phyloP scores from a whole-genome alignment of 2,329 filamentous ascomycete genomes.

The Colletotrichum paranaense region DNA sequence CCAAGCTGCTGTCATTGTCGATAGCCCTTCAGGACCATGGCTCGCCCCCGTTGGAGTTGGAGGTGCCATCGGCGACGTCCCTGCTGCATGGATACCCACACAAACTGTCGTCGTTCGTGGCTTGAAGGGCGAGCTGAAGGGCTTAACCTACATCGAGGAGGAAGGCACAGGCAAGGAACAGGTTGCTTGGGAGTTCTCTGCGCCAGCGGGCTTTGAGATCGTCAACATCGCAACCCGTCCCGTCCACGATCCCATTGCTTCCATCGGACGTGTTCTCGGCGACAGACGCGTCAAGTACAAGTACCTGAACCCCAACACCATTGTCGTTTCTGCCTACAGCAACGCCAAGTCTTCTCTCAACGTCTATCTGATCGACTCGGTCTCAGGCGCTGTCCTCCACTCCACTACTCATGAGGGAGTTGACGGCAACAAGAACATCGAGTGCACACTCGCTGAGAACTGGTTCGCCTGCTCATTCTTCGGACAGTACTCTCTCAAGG shows the following conservation, averaged over 20 bases:
- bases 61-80: constrained; percentile 60
- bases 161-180: constrained; percentile 55
- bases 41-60: constrained; percentile 64
- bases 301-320: constrained; percentile 89
- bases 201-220: constrained; percentile 75
- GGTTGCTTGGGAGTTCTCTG: constrained; percentile 79
- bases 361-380: constrained; percentile 85
- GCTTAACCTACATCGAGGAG: constrained; percentile 61
- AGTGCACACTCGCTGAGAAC: constrained; percentile 89
- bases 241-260: constrained; percentile 87
- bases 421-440: constrained; percentile 78
- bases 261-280: constrained; percentile 92
- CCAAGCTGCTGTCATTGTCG: constrained; percentile 58
- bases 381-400: constrained; percentile 84
- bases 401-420: constrained; percentile 78
- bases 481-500: constrained; percentile 67
- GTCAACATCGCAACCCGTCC: constrained; percentile 75
- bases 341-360: constrained; percentile 70
- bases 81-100: constrained; percentile 58
- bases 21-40: constrained; percentile 63
- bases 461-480: constrained; percentile 92
- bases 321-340: constrained; percentile 78
- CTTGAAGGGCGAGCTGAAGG: constrained; percentile 62
- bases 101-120: constrained; percentile 66
- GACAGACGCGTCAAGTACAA: constrained; percentile 97